Evolutionary conservation across 305 asterid genomes (phyloP), one percentile per base, ranked within the genome.

Genomic region (Solanum hybrid): DNA sequence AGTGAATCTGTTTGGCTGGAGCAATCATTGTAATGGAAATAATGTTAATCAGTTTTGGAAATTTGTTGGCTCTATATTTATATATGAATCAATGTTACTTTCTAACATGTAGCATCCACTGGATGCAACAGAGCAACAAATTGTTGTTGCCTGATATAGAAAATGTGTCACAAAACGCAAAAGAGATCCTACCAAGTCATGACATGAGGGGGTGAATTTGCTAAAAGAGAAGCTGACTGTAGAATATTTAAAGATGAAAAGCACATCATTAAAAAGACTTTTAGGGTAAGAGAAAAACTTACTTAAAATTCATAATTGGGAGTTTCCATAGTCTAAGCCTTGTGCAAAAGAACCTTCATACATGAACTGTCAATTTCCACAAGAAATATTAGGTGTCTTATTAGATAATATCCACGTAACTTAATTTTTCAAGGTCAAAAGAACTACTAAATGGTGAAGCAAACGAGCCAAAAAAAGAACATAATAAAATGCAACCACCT

Each of bases 261-360:
- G 38, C 72, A 8, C 29, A 82, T 46, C 36, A 27, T 51, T 81
- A 81, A 35, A 27, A 71, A 51, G 31, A 32, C 22, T 31, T 51
- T 31, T 29, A 17, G 42, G 75, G 87, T 31, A 72, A 81, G 88
- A 56, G 89, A 87, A 87, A 51, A 31, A 91, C 95, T 93, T 82
- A 94, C 96, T 92, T 90, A 88, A 60, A 86, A 92, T 90, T 94
- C 94, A 75, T 56, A 94, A 91, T 76, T 95, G 94, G 75, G 94
- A 93, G 91, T 94, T 93, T 91, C 95, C 91, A 92, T 92, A 95
- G 93, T 91, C 89, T 87, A 93, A 89, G 90, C 95, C 97, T 92
- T 94, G 95, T 71, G 95, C 79, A 86, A 90, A 95, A 88, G 96
- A 89, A 85, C 94, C 96, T 90, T 94, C 96, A 89, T 93, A 95